Conservation (phyloP, 306 rosid species). For the Prunus armeniaca region DNA sequence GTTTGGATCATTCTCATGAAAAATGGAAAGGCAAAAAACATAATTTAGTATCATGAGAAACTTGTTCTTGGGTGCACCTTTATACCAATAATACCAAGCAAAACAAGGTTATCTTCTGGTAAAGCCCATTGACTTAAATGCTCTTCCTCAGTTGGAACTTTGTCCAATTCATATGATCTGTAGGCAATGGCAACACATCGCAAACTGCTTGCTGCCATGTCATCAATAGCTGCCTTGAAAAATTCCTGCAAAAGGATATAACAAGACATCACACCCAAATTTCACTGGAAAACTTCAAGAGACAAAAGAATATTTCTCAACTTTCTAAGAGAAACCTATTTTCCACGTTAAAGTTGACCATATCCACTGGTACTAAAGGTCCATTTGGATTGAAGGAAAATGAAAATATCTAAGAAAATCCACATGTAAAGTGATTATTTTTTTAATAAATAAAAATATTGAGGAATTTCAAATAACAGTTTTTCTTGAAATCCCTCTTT, state of each 20-base stretch:
- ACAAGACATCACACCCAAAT: slow-evolving; percentile 1
- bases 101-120: slow-evolving; percentile 76
- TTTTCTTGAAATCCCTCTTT: neutral
- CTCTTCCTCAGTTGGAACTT: slow-evolving; percentile 68
- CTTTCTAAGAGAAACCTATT: neutral
- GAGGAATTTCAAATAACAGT: too few species aligned
- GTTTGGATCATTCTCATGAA: neutral
- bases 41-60: slow-evolving; percentile 19
- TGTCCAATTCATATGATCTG: slow-evolving; percentile 58
- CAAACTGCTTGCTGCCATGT: slow-evolving; percentile 91
- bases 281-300: neutral
- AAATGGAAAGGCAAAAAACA: slow-evolving; percentile 9
- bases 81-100: slow-evolving; percentile 92
- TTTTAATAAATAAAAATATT: too few species aligned
- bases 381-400: neutral
- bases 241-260: slow-evolving; percentile 42
- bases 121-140: slow-evolving; percentile 68
- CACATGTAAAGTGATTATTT: too few species aligned
- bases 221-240: slow-evolving; percentile 62
- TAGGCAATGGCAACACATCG: slow-evolving; percentile 95
- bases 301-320: neutral
- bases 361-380: neutral
- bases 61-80: slow-evolving; percentile 50
- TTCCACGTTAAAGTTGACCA: neutral
- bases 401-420: too few species aligned